A percentile compares a stretch with the other conserved stretches of the same genome.
Evolutionary conservation across 2,329 filamentous ascomycete genomes (phyloP).

Genomic region (Scytalidium sp.): DNA sequence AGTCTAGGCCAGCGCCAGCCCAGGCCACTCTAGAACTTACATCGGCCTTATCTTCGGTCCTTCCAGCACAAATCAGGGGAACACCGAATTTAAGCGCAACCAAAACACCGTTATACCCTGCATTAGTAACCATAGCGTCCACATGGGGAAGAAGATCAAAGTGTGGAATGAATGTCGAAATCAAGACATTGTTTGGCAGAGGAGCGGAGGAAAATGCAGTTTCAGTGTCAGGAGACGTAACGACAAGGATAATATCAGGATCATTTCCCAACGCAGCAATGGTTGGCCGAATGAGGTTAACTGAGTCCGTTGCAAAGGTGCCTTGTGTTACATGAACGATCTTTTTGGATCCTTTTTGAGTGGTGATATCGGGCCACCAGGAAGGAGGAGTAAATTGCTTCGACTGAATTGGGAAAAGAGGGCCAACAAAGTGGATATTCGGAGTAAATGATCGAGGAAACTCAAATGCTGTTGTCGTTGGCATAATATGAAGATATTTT

Average conservation of each 20-base stretch:
- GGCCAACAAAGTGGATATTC: constrained; percentile 28
- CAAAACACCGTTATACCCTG: constrained; percentile 1
- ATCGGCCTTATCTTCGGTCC: constrained; percentile 2
- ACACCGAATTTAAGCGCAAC: constrained; percentile 1
- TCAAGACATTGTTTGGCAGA: constrained; percentile 24
- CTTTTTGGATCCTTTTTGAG: constrained; percentile 13
- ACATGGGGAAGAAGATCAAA: constrained; percentile 28
- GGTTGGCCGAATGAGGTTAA: constrained; percentile 34
- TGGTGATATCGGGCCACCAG: constrained; percentile 33
- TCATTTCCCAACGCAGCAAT: constrained; percentile 31
- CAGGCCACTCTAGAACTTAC: constrained; percentile 1
- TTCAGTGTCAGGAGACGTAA: constrained; percentile 28
- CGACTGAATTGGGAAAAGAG: constrained; percentile 26
- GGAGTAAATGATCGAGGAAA: not conserved
- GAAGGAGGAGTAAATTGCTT: constrained; percentile 3
- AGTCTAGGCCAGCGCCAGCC: constrained; percentile 3
- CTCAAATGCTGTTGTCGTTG: not conserved
- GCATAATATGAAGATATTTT: not conserved
- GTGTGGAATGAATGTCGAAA: constrained; percentile 34
- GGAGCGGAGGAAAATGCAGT: constrained; percentile 2
- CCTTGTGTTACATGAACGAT: constrained; percentile 37
- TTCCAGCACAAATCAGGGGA: constrained; percentile 1
- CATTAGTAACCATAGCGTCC: constrained; percentile 2
- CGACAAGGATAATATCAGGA: constrained; percentile 27
- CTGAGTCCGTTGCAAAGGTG: constrained; percentile 34